Percentiles rank a stretch among this genome's conserved stretches.
These are phyloP conservation scores for Discostella stelligeroides DNA, from an alignment of 108 stramenopile genomes.

Conservation along the genomic window DNA sequence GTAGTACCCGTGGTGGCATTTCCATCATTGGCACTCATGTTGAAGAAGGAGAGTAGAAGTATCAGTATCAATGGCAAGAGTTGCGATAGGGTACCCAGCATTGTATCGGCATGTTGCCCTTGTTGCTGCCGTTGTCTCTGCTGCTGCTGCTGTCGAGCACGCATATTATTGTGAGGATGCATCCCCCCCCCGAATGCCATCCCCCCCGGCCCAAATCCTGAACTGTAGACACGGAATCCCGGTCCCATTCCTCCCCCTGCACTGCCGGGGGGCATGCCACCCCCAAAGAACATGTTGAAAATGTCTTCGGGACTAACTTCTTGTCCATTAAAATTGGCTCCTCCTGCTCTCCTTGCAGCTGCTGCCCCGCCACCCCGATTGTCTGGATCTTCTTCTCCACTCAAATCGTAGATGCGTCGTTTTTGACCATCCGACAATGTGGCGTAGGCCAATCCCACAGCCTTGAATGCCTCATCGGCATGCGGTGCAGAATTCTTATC, in stretches of 20 bases:
- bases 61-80: constrained; percentile 79
- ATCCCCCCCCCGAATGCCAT: constrained; percentile 60
- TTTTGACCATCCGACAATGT: constrained; percentile 88
- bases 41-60: constrained; percentile 71
- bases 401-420: constrained; percentile 86
- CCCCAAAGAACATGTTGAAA: constrained; percentile 97
- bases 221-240: constrained; percentile 53
- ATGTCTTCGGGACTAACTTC: constrained; percentile 93
- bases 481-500: constrained; percentile 92
- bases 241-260: constrained; percentile 48
- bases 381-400: constrained; percentile 92
- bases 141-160: constrained; percentile 47
- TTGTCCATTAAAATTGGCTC: constrained; percentile 60
- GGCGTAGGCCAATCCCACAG: constrained; percentile 87
- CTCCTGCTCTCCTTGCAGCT: constrained; percentile 23
- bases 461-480: constrained; percentile 96
- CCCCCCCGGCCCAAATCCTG: constrained; percentile 54
- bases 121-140: constrained; percentile 45
- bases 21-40: constrained; percentile 31
- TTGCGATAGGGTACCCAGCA: constrained; percentile 53
- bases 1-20: constrained; percentile 59
- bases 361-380: constrained; percentile 81
- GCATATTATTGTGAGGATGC: constrained; percentile 53
- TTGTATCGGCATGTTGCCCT: constrained; percentile 35
- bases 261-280: constrained; percentile 68